phyloP scores from a whole-genome alignment of 805 yeast species.

The Starmerella etchellsii region DNA sequence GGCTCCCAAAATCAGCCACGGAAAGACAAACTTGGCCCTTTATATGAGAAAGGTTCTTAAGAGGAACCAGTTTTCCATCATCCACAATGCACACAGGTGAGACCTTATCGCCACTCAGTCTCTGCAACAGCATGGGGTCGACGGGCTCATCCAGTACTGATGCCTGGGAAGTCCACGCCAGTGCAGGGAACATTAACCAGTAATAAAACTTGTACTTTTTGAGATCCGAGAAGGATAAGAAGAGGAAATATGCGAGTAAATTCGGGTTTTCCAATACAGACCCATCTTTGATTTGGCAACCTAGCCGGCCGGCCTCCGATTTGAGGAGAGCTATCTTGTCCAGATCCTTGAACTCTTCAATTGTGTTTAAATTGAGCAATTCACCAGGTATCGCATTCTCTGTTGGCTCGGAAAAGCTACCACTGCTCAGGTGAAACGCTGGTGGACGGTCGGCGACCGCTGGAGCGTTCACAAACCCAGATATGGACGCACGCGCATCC shows the following conservation, averaged over 20 bases:
- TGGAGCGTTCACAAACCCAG: conserved; percentile 29
- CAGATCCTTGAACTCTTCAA: conserved; percentile 65
- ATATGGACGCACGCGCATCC: conserved; percentile 32
- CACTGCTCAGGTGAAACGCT: conserved; percentile 23
- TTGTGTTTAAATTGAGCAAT: conserved; percentile 57
- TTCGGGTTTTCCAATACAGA: conserved; percentile 32
- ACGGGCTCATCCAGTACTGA: neutral
- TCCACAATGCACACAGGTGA: conserved; percentile 10
- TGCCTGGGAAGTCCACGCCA: conserved; percentile 28
- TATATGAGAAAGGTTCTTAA: neutral
- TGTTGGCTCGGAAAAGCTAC: conserved; percentile 19
- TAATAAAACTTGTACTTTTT: conserved; percentile 78
- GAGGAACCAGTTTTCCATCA: neutral
- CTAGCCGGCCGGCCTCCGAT: conserved; percentile 28
- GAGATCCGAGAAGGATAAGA: conserved; percentile 72
- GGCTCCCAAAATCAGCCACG: conserved; percentile 15
- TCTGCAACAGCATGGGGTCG: conserved; percentile 1
- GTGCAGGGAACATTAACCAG: conserved; percentile 75
- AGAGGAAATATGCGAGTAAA: conserved; percentile 32
- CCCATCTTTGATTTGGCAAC: conserved; percentile 26
- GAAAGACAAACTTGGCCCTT: conserved; percentile 7
- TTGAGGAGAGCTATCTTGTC: conserved; percentile 52
- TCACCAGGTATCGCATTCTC: conserved; percentile 28
- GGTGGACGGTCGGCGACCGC: conserved; percentile 26
- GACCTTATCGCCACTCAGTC: neutral